phyloP scores from a whole-genome alignment of 257 asterid genomes.

The Rehmannia glutinosa region DNA sequence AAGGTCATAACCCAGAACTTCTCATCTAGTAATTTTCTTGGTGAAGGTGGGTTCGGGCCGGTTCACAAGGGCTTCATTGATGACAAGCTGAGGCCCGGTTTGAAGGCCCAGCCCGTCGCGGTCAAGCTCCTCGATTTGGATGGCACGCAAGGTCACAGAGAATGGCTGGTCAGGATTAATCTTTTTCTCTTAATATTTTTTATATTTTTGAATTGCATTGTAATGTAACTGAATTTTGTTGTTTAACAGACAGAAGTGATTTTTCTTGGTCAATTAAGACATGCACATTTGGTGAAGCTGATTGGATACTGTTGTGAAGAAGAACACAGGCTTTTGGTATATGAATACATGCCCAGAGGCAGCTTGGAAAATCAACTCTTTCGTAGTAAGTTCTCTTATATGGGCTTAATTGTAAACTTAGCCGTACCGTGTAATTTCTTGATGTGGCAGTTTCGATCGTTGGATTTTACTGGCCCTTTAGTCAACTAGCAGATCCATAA shows the following conservation, averaged over 20 bases:
- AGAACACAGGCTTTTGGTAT: conserved; percentile 85
- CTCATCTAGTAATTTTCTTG: conserved; percentile 72
- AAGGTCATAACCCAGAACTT: conserved; percentile 74
- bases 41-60: conserved; percentile 97
- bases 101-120: conserved; percentile 96
- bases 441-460: no score
- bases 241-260: conserved; percentile 74
- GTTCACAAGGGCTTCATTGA: conserved; percentile 95
- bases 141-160: conserved; percentile 86
- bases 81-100: conserved; percentile 68
- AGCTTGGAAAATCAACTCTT: conserved; percentile 92
- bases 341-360: conserved; percentile 93
- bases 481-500: no score
- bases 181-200: background rate
- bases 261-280: conserved; percentile 82
- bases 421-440: no score
- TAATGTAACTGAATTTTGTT: background rate
- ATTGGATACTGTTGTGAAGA: conserved; percentile 98
- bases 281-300: conserved; percentile 78
- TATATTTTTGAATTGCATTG: background rate
- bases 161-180: conserved; percentile 70
- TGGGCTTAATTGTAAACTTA: background rate
- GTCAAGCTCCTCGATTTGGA: conserved; percentile 89
- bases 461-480: no score
- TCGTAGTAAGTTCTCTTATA: conserved; percentile 51